These are phyloP conservation scores for Cichorium intybus DNA, from an alignment of 140 eudicot species.

Conservation along the genomic window DNA sequence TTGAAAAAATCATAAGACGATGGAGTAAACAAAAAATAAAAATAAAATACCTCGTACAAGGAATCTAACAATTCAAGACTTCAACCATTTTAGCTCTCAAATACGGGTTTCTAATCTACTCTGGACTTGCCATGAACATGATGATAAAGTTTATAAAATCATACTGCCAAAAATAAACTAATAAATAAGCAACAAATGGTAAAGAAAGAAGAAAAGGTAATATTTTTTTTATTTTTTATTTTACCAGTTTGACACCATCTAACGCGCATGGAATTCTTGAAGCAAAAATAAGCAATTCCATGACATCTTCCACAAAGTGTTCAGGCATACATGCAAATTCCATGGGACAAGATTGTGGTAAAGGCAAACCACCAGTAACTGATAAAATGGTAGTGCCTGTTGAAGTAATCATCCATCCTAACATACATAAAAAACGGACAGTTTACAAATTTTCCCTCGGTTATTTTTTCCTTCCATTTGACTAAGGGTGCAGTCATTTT, in stretches of 20 bases:
- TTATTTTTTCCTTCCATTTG: too few species aligned
- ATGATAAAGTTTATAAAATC: conserved; percentile 95
- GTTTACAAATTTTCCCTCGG: too few species aligned
- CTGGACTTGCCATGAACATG: conserved; percentile 99
- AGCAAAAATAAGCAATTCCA: conserved; percentile 96
- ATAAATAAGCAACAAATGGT: too few species aligned
- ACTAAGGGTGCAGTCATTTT: too few species aligned
- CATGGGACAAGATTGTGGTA: conserved; percentile 76
- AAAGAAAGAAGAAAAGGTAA: too few species aligned
- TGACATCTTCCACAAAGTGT: conserved; percentile 91
- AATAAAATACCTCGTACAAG: conserved; percentile 67
- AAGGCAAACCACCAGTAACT: conserved; percentile 92
- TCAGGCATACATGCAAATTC: conserved; percentile 97
- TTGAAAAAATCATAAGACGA: too few species aligned
- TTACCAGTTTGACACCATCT: conserved; percentile 87
- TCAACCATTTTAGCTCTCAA: conserved; percentile 99
- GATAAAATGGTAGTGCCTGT: conserved; percentile 80
- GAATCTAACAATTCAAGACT: conserved; percentile 97
- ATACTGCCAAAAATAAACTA: conserved; percentile 71
- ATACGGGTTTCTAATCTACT: conserved; percentile 78
- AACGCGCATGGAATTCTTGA: conserved; percentile 90
- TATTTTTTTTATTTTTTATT: too few species aligned
- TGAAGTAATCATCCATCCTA: conserved; percentile 86
- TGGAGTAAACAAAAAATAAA: too few species aligned
- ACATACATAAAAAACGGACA: too few species aligned